Evolutionary conservation across 148 eudicot species (phyloP), one percentile per base, ranked within the genome.

Genomic region (Vaccinium myrtillus): DNA sequence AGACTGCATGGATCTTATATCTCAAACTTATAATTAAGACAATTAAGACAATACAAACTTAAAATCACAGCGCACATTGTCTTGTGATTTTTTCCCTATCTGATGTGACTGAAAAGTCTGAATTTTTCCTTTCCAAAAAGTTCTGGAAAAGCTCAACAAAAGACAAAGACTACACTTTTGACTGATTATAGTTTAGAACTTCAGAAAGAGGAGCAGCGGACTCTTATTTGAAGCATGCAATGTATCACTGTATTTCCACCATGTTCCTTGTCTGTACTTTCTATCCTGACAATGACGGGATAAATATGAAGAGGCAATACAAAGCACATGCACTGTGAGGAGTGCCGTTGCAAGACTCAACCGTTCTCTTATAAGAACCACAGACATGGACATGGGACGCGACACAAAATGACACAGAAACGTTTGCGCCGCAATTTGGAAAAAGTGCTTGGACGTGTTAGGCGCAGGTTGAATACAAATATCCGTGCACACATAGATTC

Each of bases 321-420:
- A 75, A 46, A 75, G 78, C 53, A 75, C 53, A 75, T 32, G 48
- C 77, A 75, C 27, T 18, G 78, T 43, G 51, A 75, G 25, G n/a
- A 75, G 53, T 39, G 78, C 36, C 54, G 18, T 39, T 39, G 32
- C 78, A 27, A 25, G 73, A 67, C 32, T 67, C 27, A 7, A 63
- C 70, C 23, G 3, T 25, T 11, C 36, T 67, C 32, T 25, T 67
- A 4, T 8, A 67, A 67, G 73, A 51, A 50, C 2, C 53, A 30
- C 5, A 9, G 71, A 30, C 18, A 27, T 39, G 2, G 39, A 30
- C 74, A 27, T 69, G 74, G 39, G 2, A 69, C 7, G 18, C 16
- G 18, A 11, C 0, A 12, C 7, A 0, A 27, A 69, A 27, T 2
- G 18, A 25, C 36, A 69, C 6, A 27, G 74, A 69, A 39, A 27